Evolutionary conservation across 305 asterid species (phyloP), one percentile per base, ranked within the genome.

Genomic region (Petunia hybrid): DNA sequence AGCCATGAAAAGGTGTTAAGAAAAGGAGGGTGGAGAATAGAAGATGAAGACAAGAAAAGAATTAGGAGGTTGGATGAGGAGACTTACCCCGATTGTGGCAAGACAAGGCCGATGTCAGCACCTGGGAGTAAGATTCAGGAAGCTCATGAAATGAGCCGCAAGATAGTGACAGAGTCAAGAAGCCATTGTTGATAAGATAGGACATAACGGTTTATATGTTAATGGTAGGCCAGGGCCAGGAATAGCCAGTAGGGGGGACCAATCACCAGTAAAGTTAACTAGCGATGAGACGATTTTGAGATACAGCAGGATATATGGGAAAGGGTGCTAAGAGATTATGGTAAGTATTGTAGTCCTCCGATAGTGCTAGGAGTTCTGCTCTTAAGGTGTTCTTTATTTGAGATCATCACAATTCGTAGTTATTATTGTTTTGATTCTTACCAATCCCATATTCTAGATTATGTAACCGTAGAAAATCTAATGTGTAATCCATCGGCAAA

Each of bases 311-410:
- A 68, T 67, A 8, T 16, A 53, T 2, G n/a, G 14, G 76, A 39
- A 68, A 68, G 35, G 43, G n/a, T 16, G 8, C 0, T 4, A 16
- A 42, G 76, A 2, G 51, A 57, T 57, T 57, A 57, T 57, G 35
- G 3, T n/a, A n/a, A n/a, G 36, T 5, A 13, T 22, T 22, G 43
- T 68, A n/a, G 56, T 31, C 39, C 39, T 68, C n/a, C n/a, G 8
- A 68, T 68, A 16, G 14, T 68, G 40, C 55, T 68, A 16, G 56
- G n/a, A 68, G 74, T 68, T 68, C 76, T 42, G 56, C 76, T 68
- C 36, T n/a, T 57, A 57, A 57, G 35, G 2, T n/a, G 63, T 57
- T 68, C 76, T 10, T 68, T 2, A 38, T 68, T 42, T 68, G 8
- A 42, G n/a, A 16, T 16, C n/a, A 42, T 42, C 40, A 22, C 4